A percentile compares a stretch with the other conserved stretches of the same genome.
These are phyloP conservation scores for Stemphylium vesicarium DNA, from an alignment of 2,329 filamentous ascomycete species.

Conservation along the genomic window DNA sequence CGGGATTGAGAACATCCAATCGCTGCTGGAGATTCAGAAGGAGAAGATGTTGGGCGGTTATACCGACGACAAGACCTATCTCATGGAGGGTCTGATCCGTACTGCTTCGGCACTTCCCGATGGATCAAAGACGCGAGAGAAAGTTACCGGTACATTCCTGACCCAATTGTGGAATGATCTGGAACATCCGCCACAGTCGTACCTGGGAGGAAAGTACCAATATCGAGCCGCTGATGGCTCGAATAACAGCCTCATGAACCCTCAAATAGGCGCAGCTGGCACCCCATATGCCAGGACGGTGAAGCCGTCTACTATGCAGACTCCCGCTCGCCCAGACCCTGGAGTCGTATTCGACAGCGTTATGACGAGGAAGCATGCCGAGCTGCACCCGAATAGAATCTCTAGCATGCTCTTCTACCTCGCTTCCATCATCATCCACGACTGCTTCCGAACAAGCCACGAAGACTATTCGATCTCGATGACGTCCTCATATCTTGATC, in stretches of 20 bases:
- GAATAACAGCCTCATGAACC: conserved; percentile 65
- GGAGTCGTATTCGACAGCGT: conserved; percentile 71
- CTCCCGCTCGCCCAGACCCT: conserved; percentile 68
- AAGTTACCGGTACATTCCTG: conserved; percentile 54
- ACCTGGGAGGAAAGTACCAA: conserved; percentile 53
- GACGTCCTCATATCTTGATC: conserved; percentile 77
- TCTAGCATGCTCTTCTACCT: conserved; percentile 78
- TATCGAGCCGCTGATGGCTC: conserved; percentile 59
- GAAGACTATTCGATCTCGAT: conserved; percentile 67
- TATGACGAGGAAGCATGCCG: conserved; percentile 67
- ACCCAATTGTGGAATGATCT: conserved; percentile 57
- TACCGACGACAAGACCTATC: conserved; percentile 66
- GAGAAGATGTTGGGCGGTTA: conserved; percentile 57
- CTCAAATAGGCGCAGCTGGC: conserved; percentile 68
- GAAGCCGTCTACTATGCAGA: conserved; percentile 62
- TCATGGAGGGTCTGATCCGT: conserved; percentile 65
- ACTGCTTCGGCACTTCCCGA: conserved; percentile 54
- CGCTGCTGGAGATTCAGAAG: conserved; percentile 46
- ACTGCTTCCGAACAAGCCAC: conserved; percentile 70
- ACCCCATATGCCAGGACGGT: conserved; percentile 74
- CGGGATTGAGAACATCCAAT: conserved; percentile 44
- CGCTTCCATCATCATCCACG: conserved; percentile 69
- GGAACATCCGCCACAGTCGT: conserved; percentile 55
- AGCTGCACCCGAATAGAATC: conserved; percentile 72
- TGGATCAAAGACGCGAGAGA: conserved; percentile 46